Evolutionary conservation across 2,329 filamentous ascomycete genomes (phyloP).

Genomic region (Corynespora cassiicola): DNA sequence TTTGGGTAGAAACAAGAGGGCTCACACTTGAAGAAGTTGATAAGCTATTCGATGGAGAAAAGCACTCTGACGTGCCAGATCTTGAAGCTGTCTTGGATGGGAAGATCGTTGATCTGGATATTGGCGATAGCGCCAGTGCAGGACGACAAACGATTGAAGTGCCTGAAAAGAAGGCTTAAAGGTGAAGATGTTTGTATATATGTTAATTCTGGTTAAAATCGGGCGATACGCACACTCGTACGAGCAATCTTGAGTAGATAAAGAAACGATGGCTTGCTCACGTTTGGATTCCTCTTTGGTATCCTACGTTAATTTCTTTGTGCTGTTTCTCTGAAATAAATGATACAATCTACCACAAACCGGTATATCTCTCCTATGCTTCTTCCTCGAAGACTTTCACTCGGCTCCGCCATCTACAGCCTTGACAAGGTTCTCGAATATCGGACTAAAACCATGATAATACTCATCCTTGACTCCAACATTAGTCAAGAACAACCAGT

Average conservation of each 20-base stretch:
- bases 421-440: conserved; percentile 29
- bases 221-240: too few species aligned
- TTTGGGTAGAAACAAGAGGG: conserved; percentile 24
- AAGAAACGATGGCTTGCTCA: too few species aligned
- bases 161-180: conserved; percentile 2
- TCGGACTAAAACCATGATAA: conserved; percentile 32
- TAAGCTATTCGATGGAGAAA: conserved; percentile 22
- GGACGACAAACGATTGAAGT: conserved; percentile 3
- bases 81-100: conserved; percentile 17
- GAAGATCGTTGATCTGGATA: conserved; percentile 8
- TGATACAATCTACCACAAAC: too few species aligned
- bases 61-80: conserved; percentile 23
- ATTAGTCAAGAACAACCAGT: conserved; percentile 37
- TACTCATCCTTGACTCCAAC: conserved; percentile 29
- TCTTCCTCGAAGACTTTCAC: not conserved
- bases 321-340: too few species aligned
- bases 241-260: too few species aligned
- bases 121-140: conserved; percentile 1
- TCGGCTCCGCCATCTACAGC: conserved; percentile 23
- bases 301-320: too few species aligned
- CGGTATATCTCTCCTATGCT: too few species aligned
- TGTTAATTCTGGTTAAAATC: too few species aligned
- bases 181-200: too few species aligned
- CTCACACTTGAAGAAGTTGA: conserved; percentile 26
- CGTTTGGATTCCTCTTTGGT: too few species aligned